Conservation (phyloP, 257 asterid genomes). For the Solanum chmielewskii region DNA sequence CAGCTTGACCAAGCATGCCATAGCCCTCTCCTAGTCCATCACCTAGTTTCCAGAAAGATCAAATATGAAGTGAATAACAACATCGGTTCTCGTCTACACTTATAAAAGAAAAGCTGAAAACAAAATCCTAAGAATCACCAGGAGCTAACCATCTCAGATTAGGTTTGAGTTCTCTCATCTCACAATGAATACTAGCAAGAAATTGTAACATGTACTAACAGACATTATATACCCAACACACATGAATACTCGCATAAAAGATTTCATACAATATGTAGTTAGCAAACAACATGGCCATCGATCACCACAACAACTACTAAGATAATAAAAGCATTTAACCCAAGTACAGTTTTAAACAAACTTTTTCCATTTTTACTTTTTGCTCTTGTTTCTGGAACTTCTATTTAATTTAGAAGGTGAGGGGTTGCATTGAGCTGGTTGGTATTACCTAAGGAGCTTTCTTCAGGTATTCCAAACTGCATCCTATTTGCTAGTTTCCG, state of each 20-base stretch:
- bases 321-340: background rate
- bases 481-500: constrained; percentile 92
- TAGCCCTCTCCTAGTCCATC: constrained; percentile 99
- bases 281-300: background rate
- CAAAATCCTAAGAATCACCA: background rate
- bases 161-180: background rate
- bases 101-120: background rate
- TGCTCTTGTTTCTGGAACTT: background rate
- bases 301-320: background rate
- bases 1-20: constrained; percentile 99
- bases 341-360: background rate
- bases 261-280: background rate
- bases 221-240: background rate
- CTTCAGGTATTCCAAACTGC: constrained; percentile 95
- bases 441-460: constrained; percentile 83
- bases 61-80: background rate
- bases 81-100: background rate
- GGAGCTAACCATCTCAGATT: background rate
- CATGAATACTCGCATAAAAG: background rate
- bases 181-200: background rate
- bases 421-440: background rate
- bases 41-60: constrained; percentile 33
- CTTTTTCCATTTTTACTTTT: background rate
- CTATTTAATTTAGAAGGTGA: background rate
- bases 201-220: background rate